Evolutionary conservation across 495 filamentous ascomycete species (phyloP), one percentile per base, ranked within the genome.

Genomic region (Penicillium bovifimosum): DNA sequence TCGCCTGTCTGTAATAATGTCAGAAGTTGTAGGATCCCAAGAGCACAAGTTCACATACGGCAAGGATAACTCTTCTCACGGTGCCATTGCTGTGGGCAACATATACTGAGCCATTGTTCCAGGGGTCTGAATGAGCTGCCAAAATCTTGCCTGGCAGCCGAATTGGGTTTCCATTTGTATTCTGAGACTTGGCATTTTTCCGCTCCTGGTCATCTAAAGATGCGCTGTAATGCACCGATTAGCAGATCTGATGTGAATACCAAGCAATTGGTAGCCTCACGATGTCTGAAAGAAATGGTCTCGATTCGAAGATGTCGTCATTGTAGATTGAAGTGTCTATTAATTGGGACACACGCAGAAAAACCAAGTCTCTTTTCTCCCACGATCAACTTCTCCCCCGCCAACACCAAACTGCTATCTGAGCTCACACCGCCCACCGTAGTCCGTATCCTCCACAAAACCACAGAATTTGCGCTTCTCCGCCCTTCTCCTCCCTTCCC

Each of bases 261-360:
- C 26, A 35, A 41, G 32, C 2, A 9, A 42, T 41, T 13, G 35
- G 38, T 27, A 33, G 14, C 18, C 63, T 65, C 36, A 73, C 80
- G 65, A 76, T 14, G 90, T 92, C 69, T 97, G 90, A 67, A 97
- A 97, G 78, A 93, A 96, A 61, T 92, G 74, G 18, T 83, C 80
- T 33, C 80, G 76, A 57, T 90, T 77, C 29, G 75, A 78, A 17
- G 85, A 85, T 38, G 68, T 70, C 26, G 86, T 80, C 87, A 90
- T 91, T 20, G 13, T 70, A 38, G 11, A 35, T 26, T n/a, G 34
- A 9, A 47, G 28, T 40, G 5, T 40, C n/a, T 14, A 33, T 11
- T 16, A 6, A 13, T 6, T 11, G 1, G 18, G 33, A 18, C 17
- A 20, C 42, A 52, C 46, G 28, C 28, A 24, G 20, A 41, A 11